Conservation (phyloP, 139 green algal species). For the Chlorella sorokiniana region DNA sequence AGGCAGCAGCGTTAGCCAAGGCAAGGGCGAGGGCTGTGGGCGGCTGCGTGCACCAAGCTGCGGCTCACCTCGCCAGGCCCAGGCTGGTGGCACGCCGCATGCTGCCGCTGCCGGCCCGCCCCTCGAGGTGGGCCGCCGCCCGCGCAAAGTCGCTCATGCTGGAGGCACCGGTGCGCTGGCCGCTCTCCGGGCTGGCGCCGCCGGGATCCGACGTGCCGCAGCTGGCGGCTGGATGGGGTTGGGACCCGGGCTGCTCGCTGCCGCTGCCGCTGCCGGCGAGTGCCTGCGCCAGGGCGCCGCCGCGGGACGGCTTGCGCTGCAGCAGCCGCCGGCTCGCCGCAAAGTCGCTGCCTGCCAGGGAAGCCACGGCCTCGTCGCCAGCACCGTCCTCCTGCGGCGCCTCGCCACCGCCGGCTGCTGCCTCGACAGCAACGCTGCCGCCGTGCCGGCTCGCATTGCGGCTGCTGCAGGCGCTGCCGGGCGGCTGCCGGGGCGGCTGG, state of each 20-base stretch:
- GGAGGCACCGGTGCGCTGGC: background rate
- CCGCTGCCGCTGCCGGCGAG: background rate
- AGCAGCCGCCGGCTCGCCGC: slow-evolving; percentile 5
- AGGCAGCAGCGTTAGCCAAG: background rate
- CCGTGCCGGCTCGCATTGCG: background rate
- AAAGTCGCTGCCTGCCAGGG: background rate
- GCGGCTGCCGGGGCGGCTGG: background rate
- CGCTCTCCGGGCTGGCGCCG: background rate
- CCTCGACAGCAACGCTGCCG: background rate
- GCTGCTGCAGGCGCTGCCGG: background rate
- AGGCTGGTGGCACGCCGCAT: slow-evolving; percentile 41
- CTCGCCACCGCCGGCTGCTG: background rate
- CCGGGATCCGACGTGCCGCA: background rate
- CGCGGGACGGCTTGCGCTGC: slow-evolving; percentile 15
- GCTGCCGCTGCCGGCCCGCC: background rate
- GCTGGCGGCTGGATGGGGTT: too few relatives aligned
- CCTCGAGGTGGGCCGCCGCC: background rate
- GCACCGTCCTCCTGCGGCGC: background rate
- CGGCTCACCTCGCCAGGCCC: slow-evolving; percentile 37
- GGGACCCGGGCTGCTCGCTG: background rate
- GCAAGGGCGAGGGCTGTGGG: too few relatives aligned
- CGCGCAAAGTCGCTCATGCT: slow-evolving; percentile 19
- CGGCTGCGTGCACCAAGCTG: too few relatives aligned
- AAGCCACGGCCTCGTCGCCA: background rate
- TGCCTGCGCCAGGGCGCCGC: slow-evolving; percentile 13